Conservation (phyloP, 192 early-diverging fungal genomes). For the Piromyces sp. region DNA sequence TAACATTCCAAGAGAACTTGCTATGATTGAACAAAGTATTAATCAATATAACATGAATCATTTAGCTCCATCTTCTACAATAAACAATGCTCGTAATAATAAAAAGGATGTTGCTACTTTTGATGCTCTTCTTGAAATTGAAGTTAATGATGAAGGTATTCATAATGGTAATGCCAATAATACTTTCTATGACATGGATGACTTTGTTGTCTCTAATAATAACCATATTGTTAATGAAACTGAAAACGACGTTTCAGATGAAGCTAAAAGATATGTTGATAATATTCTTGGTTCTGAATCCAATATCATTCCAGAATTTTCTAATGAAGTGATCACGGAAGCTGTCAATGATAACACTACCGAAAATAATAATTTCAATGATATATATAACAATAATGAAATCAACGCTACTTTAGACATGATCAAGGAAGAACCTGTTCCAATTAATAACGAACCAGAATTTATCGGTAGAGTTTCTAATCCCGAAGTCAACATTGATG, state of each 20-base stretch:
- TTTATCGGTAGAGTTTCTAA: background rate
- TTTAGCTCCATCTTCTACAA: too few species aligned
- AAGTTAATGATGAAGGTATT: background rate
- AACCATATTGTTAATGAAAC: background rate
- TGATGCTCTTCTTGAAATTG: background rate
- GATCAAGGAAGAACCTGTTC: background rate
- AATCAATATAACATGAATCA: too few species aligned
- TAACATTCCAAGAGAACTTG: too few species aligned
- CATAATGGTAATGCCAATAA: background rate
- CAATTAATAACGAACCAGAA: background rate
- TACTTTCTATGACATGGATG: background rate
- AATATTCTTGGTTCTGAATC: background rate
- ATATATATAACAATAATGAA: background rate
- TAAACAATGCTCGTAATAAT: background rate
- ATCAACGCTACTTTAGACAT: background rate
- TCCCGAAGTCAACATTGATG: background rate
- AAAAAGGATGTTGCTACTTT: background rate
- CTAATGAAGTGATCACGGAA: background rate
- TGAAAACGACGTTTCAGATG: background rate
- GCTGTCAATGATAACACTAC: background rate
- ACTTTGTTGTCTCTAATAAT: background rate
- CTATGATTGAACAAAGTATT: too few species aligned
- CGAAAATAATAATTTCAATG: background rate
- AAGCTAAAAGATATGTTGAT: background rate
- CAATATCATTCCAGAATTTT: background rate